Evolutionary conservation across 1,139 yeast genomes (phyloP).

Genomic region (Yarrowia galli): DNA sequence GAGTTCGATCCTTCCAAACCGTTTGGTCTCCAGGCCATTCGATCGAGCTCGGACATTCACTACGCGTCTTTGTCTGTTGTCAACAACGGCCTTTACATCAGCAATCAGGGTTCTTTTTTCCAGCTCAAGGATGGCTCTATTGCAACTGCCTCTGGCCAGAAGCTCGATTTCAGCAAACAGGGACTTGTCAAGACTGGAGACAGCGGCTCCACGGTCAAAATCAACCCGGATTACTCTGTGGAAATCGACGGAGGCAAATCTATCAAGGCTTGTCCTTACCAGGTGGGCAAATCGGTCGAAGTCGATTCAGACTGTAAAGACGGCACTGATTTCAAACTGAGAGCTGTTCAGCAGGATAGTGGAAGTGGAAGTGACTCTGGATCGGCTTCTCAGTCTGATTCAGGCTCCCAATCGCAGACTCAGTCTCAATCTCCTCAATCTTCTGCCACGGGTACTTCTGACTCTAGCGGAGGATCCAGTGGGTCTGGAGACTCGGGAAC

Average conservation of each 20-base stretch:
- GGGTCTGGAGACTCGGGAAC: neutral
- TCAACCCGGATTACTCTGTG: constrained; percentile 3
- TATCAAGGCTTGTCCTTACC: constrained; percentile 17
- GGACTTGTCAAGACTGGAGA: constrained; percentile 1
- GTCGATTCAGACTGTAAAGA: constrained; percentile 1
- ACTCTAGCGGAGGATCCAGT: no score
- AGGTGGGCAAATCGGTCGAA: constrained; percentile 7
- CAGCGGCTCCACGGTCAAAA: neutral
- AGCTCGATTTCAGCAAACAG: constrained; percentile 5
- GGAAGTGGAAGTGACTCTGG: neutral
- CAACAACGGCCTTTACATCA: constrained; percentile 4
- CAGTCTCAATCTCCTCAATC: neutral
- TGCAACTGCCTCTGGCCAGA: constrained; percentile 1
- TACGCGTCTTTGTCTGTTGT: constrained; percentile 14
- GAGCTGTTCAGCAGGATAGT: constrained; percentile 10
- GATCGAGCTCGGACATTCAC: neutral
- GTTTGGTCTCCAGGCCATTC: constrained; percentile 18
- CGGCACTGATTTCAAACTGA: neutral
- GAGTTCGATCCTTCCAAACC: constrained; percentile 18
- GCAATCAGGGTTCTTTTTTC: constrained; percentile 28
- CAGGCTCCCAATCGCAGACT: neutral
- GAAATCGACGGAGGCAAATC: neutral
- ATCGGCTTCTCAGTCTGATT: neutral
- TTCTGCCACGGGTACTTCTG: neutral
- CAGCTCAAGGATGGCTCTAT: constrained; percentile 18